phyloP scores from a whole-genome alignment of 495 filamentous ascomycete genomes.

The Hypoxylon perforatum region DNA sequence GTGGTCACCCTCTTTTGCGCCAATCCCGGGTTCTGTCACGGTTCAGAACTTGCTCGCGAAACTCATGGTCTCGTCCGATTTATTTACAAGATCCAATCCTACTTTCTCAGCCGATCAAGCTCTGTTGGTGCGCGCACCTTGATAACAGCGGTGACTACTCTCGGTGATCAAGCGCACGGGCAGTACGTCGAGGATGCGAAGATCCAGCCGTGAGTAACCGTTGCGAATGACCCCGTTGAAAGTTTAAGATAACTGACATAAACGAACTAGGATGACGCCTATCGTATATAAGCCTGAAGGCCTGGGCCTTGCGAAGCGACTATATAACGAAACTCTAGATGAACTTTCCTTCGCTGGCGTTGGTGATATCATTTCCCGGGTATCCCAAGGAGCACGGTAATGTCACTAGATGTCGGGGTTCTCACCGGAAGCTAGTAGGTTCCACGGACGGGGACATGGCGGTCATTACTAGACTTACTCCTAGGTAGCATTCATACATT shows the following conservation, averaged over 20 bases:
- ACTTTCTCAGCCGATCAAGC: conserved; percentile 27
- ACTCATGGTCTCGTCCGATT: not conserved
- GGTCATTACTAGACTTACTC: no score
- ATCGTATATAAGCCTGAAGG: conserved; percentile 46
- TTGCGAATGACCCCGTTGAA: not conserved
- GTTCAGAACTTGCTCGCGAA: conserved; percentile 39
- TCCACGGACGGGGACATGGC: no score
- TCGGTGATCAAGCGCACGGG: not conserved
- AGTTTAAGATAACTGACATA: conserved; percentile 7
- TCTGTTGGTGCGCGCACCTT: not conserved
- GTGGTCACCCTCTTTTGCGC: conserved; percentile 16
- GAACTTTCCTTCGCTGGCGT: conserved; percentile 52
- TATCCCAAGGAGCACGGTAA: no score
- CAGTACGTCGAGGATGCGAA: conserved; percentile 42
- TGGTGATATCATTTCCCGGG: conserved; percentile 30
- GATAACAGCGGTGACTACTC: not conserved
- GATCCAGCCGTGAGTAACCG: conserved; percentile 47
- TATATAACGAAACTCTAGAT: conserved; percentile 53
- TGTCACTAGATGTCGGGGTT: no score
- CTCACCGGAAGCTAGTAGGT: no score
- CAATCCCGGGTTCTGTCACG: conserved; percentile 33
- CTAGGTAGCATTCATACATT: no score
- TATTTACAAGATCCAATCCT: not conserved
- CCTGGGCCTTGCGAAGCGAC: conserved; percentile 38
- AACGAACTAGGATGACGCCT: conserved; percentile 21